phyloP scores from a whole-genome alignment of 164 flowering plant species.

The Saururus chinensis region DNA sequence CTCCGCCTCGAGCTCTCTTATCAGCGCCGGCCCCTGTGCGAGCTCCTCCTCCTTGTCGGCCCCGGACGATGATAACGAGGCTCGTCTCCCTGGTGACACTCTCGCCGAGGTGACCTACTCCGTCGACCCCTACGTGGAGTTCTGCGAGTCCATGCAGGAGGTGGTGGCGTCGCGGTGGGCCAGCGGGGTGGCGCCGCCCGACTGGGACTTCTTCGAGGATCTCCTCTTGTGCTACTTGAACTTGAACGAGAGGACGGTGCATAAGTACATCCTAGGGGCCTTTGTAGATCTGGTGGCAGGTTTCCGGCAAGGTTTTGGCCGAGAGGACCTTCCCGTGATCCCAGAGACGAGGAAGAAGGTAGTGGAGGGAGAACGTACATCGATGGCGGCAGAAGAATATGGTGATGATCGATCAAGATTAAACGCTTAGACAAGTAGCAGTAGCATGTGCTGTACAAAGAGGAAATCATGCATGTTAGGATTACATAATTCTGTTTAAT shows the following conservation, averaged over 20 bases:
- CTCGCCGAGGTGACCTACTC: constrained; percentile 44
- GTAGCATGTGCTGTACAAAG: too few relatives aligned
- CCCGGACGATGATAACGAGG: constrained; percentile 1
- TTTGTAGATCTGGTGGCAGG: constrained; percentile 45
- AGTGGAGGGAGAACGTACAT: background rate
- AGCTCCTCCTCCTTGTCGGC: background rate
- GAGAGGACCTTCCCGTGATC: constrained; percentile 2
- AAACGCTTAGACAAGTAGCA: too few relatives aligned
- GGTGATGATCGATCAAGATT: too few relatives aligned
- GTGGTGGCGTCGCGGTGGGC: constrained; percentile 21
- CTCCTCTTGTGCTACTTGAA: constrained; percentile 59
- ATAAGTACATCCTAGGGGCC: constrained; percentile 55
- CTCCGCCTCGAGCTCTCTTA: background rate
- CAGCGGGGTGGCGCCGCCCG: constrained; percentile 15
- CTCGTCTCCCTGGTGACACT: constrained; percentile 26
- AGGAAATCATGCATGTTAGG: too few relatives aligned
- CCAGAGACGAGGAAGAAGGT: constrained; percentile 12
- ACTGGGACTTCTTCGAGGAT: constrained; percentile 88
- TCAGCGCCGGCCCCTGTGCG: background rate
- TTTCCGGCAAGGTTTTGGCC: constrained; percentile 20
- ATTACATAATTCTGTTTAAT: too few relatives aligned
- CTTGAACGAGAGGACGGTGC: constrained; percentile 54
- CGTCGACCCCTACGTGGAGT: constrained; percentile 42
- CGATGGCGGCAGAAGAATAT: too few relatives aligned
- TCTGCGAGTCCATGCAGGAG: constrained; percentile 62